Percentiles rank a stretch among this genome's conserved stretches.
phyloP scores from a whole-genome alignment of 345 rosid species.

The Salix purpurea region DNA sequence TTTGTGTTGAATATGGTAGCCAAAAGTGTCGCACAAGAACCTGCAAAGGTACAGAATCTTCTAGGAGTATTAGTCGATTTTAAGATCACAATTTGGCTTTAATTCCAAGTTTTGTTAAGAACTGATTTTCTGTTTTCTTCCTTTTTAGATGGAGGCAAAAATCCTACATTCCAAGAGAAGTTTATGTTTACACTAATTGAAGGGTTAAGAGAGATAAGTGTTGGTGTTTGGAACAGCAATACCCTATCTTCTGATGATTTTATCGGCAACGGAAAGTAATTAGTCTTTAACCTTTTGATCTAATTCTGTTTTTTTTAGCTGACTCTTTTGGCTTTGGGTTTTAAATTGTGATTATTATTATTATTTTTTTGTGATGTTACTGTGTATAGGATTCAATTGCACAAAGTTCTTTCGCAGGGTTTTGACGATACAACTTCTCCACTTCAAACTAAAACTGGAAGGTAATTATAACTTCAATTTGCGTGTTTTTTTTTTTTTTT shows the following conservation, averaged over 20 bases:
- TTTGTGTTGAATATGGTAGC: conserved; percentile 31
- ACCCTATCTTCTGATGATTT: conserved; percentile 59
- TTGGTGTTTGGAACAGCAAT: conserved; percentile 66
- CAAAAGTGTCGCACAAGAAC: conserved; percentile 28
- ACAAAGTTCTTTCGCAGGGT: conserved; percentile 69
- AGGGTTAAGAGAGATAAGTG: conserved; percentile 65
- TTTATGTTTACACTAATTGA: conserved; percentile 67
- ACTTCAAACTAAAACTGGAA: conserved; percentile 73
- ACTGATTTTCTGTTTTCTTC: neutral
- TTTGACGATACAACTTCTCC: conserved; percentile 76
- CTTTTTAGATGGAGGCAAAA: conserved; percentile 67
- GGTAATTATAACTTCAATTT: conserved; percentile 31
- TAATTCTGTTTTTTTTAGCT: neutral
- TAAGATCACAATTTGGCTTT: neutral
- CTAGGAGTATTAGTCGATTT: neutral
- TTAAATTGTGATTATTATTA: neutral
- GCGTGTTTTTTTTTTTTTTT: too few relatives aligned
- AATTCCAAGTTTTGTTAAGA: neutral
- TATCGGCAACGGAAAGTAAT: conserved; percentile 86
- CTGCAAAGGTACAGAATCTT: conserved; percentile 21
- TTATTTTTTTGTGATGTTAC: conserved; percentile 8
- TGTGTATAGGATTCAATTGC: conserved; percentile 61
- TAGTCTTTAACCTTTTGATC: neutral
- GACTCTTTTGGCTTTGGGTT: conserved; percentile 7
- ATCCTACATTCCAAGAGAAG: conserved; percentile 86